Conservation (phyloP, 345 rosid species). For the Heritiera fomes region DNA sequence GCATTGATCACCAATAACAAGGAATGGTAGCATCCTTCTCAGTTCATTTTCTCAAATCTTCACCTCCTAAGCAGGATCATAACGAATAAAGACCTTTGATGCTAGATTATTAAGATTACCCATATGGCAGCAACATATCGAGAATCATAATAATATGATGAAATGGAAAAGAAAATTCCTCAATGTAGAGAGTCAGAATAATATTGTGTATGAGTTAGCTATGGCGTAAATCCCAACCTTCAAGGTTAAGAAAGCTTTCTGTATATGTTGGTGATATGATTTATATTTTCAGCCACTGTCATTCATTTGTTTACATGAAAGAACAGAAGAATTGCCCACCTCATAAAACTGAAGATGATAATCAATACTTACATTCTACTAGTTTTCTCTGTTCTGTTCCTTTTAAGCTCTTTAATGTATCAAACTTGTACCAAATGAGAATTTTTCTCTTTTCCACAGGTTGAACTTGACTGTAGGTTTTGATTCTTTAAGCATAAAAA, state of each 20-base stretch:
- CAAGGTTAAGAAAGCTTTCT: background rate
- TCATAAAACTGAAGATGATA: no score
- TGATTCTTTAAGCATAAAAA: background rate
- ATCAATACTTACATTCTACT: background rate
- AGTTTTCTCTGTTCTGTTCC: background rate
- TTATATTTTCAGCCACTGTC: background rate
- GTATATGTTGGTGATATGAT: background rate
- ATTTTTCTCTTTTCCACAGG: background rate
- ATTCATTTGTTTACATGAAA: background rate
- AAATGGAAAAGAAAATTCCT: no score
- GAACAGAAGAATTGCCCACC: background rate
- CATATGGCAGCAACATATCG: no score
- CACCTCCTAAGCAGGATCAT: background rate
- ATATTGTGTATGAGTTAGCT: no score
- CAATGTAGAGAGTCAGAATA: no score
- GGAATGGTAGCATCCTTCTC: no score
- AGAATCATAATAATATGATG: no score
- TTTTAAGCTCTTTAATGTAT: background rate
- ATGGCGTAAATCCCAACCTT: no score
- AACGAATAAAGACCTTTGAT: background rate
- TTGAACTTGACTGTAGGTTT: background rate
- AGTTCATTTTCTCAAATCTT: no score
- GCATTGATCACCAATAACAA: no score
- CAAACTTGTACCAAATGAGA: background rate
- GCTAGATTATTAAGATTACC: no score